These are phyloP conservation scores for Gaultheria prostrata DNA, from an alignment of 148 eudicot genomes.

Conservation along the genomic window DNA sequence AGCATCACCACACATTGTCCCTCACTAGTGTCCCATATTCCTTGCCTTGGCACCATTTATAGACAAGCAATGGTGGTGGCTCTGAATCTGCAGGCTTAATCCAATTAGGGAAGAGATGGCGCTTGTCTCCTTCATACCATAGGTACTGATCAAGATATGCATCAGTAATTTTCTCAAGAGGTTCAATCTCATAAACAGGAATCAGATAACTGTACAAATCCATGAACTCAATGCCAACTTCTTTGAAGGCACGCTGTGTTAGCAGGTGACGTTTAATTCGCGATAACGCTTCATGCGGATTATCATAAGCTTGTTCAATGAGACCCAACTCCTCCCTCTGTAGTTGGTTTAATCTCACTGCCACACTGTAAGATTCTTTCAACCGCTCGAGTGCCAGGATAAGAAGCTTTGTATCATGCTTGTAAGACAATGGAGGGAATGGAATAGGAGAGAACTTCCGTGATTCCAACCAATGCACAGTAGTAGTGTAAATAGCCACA, in stretches of 20 bases:
- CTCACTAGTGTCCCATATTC: slow-evolving; percentile 92
- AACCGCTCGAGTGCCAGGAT: slow-evolving; percentile 96
- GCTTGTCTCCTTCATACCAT: slow-evolving; percentile 99
- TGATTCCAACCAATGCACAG: slow-evolving; percentile 98
- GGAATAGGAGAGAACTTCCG: slow-evolving; percentile 97
- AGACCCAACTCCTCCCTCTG: slow-evolving; percentile 97
- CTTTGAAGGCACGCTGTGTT: slow-evolving; percentile 97
- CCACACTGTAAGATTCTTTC: slow-evolving; percentile 97
- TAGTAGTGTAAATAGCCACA: slow-evolving; percentile 94
- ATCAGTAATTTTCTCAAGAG: slow-evolving; percentile 97
- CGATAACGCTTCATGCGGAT: slow-evolving; percentile 94
- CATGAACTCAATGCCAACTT: slow-evolving; percentile 99
- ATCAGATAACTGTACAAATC: slow-evolving; percentile 95
- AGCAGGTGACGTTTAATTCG: slow-evolving; percentile 96
- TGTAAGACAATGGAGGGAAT: slow-evolving; percentile 96
- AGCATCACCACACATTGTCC: slow-evolving; percentile 99
- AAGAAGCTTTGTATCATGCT: slow-evolving; percentile 98
- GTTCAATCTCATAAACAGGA: slow-evolving; percentile 98
- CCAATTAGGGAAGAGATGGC: slow-evolving; percentile 98
- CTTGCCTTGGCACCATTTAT: slow-evolving; percentile 99
- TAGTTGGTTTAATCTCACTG: slow-evolving; percentile 89
- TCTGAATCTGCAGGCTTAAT: slow-evolving; percentile 99
- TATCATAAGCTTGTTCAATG: slow-evolving; percentile 99
- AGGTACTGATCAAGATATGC: slow-evolving; percentile 96
- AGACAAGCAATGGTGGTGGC: slow-evolving; percentile 94